Percentiles rank a stretch among this genome's conserved stretches.
Conservation (phyloP, 306 rosid genomes). For the Hylodesmum podocarpum region DNA sequence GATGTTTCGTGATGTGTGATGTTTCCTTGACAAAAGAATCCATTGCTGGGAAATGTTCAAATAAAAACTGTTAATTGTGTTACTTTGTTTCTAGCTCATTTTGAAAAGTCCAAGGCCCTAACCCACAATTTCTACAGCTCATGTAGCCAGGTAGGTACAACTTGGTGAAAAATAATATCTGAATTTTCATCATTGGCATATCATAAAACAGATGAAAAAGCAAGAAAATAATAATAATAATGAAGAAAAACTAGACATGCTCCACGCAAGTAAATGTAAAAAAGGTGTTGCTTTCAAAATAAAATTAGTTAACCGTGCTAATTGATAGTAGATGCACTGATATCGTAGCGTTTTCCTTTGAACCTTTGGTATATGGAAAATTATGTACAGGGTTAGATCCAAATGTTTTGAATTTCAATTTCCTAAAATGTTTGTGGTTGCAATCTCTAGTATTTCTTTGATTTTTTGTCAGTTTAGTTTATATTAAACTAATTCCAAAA, state of each 20-base stretch:
- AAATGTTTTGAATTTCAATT: too few relatives aligned
- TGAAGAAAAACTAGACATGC: background rate
- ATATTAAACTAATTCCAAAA: too few relatives aligned
- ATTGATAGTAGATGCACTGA: too few relatives aligned
- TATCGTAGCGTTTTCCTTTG: background rate
- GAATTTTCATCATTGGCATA: conserved; percentile 9
- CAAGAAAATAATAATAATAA: background rate
- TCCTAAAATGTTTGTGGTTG: too few relatives aligned
- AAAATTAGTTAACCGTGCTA: background rate
- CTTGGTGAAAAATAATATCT: background rate
- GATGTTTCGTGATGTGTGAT: conserved; percentile 7
- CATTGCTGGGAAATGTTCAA: conserved; percentile 16
- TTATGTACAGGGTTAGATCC: too few relatives aligned
- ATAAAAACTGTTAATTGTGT: background rate
- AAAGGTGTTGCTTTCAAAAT: background rate
- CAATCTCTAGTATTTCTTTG: background rate
- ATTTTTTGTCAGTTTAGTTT: too few relatives aligned
- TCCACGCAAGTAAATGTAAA: background rate
- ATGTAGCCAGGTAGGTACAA: background rate
- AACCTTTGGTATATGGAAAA: too few relatives aligned
- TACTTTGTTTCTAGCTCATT: conserved; percentile 18
- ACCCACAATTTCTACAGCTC: too few relatives aligned
- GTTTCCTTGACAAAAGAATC: conserved; percentile 3
- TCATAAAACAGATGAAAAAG: background rate
- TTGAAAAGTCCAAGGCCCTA: too few relatives aligned